phyloP scores from a whole-genome alignment of 805 yeast species.

The Sungouiella thailandica region DNA sequence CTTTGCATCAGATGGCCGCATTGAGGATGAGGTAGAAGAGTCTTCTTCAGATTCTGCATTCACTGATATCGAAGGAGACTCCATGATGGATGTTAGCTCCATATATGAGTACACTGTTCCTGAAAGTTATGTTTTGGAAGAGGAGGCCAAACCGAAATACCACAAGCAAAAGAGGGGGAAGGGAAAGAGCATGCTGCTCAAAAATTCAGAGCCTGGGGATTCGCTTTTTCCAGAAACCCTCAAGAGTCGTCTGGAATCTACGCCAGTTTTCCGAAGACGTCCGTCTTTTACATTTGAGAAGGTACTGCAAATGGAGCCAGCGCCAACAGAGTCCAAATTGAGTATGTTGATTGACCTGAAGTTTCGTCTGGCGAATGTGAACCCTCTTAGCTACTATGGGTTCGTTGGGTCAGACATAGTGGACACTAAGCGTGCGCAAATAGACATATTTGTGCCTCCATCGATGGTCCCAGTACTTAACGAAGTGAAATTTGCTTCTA shows the following conservation, averaged over 20 bases:
- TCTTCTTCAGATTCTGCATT: slow-evolving; percentile 38
- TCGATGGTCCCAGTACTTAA: slow-evolving; percentile 19
- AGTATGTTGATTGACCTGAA: slow-evolving; percentile 40
- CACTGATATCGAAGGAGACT: slow-evolving; percentile 39
- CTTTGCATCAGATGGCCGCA: neutral
- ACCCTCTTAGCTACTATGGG: slow-evolving; percentile 41
- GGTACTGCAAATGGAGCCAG: slow-evolving; percentile 9
- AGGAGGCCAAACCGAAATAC: slow-evolving; percentile 2
- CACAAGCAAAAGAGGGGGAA: neutral
- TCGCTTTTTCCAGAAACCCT: neutral
- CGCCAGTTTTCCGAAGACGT: slow-evolving; percentile 4
- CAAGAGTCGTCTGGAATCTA: neutral
- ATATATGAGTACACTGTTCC: slow-evolving; percentile 17
- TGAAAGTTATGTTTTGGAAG: slow-evolving; percentile 10
- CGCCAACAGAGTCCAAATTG: slow-evolving; percentile 9
- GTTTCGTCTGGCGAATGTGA: slow-evolving; percentile 27
- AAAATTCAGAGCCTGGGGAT: too few relatives aligned
- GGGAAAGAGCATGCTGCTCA: too few relatives aligned
- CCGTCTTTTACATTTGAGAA: slow-evolving; percentile 9
- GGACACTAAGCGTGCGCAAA: slow-evolving; percentile 9
- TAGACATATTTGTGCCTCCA: slow-evolving; percentile 34
- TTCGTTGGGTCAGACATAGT: slow-evolving; percentile 30
- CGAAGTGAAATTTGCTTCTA: slow-evolving; percentile 21
- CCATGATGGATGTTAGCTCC: slow-evolving; percentile 26
- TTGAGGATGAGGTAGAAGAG: slow-evolving; percentile 12